Conservation (phyloP, 2,329 filamentous ascomycete species). For the Hypoxylon sp. region DNA sequence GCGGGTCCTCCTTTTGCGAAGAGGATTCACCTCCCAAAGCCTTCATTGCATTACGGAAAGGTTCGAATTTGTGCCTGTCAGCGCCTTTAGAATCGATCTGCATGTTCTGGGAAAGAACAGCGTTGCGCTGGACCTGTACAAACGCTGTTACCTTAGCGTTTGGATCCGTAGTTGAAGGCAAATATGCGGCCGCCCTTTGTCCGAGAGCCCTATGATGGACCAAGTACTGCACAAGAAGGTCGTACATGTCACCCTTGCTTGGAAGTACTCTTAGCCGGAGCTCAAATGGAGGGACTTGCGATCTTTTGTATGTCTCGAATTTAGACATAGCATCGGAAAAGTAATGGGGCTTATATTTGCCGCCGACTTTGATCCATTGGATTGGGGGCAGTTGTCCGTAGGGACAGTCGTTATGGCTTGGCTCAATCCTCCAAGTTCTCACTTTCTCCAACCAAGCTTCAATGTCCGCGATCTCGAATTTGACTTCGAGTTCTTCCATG, state of each 20-base stretch:
- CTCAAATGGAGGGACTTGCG: constrained; percentile 20
- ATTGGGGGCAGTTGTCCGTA: constrained; percentile 24
- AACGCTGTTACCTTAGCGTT: constrained; percentile 6
- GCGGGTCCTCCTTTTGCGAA: neutral
- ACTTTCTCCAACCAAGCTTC: constrained; percentile 18
- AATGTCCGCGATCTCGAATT: constrained; percentile 23
- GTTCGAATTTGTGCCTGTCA: constrained; percentile 18
- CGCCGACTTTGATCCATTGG: constrained; percentile 18
- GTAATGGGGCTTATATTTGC: constrained; percentile 18
- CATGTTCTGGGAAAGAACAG: constrained; percentile 20
- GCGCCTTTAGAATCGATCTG: constrained; percentile 5
- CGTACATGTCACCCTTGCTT: neutral
- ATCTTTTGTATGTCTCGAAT: constrained; percentile 24
- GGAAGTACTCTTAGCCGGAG: constrained; percentile 12
- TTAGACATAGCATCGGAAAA: constrained; percentile 28
- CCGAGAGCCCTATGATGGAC: constrained; percentile 24
- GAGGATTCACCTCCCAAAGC: neutral
- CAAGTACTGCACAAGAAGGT: constrained; percentile 26
- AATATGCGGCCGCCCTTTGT: constrained; percentile 26
- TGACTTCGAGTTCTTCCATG: neutral
- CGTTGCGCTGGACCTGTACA: constrained; percentile 23
- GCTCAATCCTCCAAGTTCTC: constrained; percentile 7
- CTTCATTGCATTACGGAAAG: constrained; percentile 24
- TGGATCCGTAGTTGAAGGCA: constrained; percentile 21
- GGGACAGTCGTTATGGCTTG: constrained; percentile 9